A percentile compares a stretch with the other conserved stretches of the same genome.
Evolutionary conservation across 352 stramenopile species (phyloP).

Genomic region (Thraustotheca clavata): DNA sequence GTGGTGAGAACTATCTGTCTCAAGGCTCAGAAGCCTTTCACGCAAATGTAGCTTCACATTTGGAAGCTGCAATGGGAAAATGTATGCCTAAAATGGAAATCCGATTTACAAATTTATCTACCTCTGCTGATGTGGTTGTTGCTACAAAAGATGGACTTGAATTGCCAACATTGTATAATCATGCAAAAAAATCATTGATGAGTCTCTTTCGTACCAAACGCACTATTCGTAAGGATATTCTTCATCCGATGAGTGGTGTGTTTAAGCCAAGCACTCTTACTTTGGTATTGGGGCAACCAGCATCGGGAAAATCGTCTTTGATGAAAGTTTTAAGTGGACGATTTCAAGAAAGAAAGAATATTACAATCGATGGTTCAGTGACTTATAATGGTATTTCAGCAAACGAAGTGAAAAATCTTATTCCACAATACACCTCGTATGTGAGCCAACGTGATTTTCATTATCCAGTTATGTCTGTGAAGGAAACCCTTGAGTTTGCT

Average conservation of each 20-base stretch:
- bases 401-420: constrained; percentile 25
- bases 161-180: constrained; percentile 43
- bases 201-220: constrained; percentile 24
- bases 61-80: constrained; percentile 36
- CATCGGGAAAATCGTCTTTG: constrained; percentile 40
- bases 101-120: constrained; percentile 39
- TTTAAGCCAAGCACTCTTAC: constrained; percentile 29
- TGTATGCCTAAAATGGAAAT: constrained; percentile 53
- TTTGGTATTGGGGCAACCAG: constrained; percentile 39
- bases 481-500: constrained; percentile 90
- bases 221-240: constrained; percentile 24
- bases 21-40: constrained; percentile 34
- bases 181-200: constrained; percentile 30
- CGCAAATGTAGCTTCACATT: constrained; percentile 30
- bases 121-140: constrained; percentile 32
- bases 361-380: constrained; percentile 28
- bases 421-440: constrained; percentile 40
- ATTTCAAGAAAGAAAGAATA: constrained; percentile 22
- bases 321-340: constrained; percentile 37
- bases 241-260: constrained; percentile 26
- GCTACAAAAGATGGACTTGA: constrained; percentile 22
- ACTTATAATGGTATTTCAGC: constrained; percentile 35
- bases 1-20: too few species aligned
- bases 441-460: constrained; percentile 67
- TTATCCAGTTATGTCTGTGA: constrained; percentile 78